Base-by-base conservation (phyloP, 129 eudicot genomes). In the Arctium lappa region DNA sequence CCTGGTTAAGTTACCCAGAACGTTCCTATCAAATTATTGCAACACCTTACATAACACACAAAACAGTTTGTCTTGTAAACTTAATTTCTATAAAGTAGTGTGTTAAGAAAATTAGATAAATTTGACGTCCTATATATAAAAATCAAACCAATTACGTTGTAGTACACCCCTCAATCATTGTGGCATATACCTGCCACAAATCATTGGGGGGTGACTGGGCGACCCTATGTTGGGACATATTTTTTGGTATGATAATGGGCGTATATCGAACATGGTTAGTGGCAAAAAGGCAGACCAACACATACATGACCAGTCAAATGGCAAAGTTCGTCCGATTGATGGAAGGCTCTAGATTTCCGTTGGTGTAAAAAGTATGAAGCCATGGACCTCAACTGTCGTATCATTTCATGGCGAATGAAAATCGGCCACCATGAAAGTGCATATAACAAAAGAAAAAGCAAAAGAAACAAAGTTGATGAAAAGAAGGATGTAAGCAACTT, bases 401-500 rank as follows among this genome's bases (percentile, higher is more conserved):
- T 18, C 71, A 48, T 39, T 63, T 63, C 42, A 39, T 2, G 50
- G 87, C 87, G 38, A 84, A 79, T 84, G 87, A 65, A 74, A 79
- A 73, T 79, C 27, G 53, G 84, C 46, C 87, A 84, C 66, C 65
- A 62, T 46, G 60, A 84, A 84, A 84, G 87, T 84, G 76, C 30
- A 84, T 73, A 79, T 73, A 73, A 44, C 60, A 74, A 79, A 81
- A 81, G 85, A 34, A 73, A 84, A 84, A 74, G 80, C 10, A 84
- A 84, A 84, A 84, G 87, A 84, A 79, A 79, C 84, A 77, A 83
- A 77, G 82, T 56, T 83, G 76, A 22, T 69, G 74, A 78, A 83
- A 77, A 77, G 82, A 70, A 77, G 82, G 36, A 50, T 27, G 82
- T 62, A 79, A 65, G 76, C 74, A 63, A 46, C 87, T 83, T 77